Percentiles rank a stretch among this genome's conserved stretches.
phyloP scores from a whole-genome alignment of 2,329 filamentous ascomycete genomes.

The Thelonectria olida region DNA sequence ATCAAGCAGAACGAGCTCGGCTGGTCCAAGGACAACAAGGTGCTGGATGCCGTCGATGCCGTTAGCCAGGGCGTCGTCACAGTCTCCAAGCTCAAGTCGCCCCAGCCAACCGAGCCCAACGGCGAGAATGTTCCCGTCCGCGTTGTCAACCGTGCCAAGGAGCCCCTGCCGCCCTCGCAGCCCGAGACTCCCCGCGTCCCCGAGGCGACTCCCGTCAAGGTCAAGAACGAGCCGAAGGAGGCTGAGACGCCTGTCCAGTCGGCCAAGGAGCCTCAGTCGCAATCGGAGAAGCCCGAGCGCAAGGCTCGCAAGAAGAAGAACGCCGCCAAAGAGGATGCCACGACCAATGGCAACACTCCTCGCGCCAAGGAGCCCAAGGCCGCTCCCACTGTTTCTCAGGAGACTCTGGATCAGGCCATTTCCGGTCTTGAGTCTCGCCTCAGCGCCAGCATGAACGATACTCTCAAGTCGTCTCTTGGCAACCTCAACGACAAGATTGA shows the following conservation, averaged over 20 bases:
- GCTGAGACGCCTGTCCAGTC: slow-evolving; percentile 54
- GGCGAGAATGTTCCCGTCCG: slow-evolving; percentile 47
- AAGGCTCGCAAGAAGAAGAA: slow-evolving; percentile 74
- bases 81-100: slow-evolving; percentile 74
- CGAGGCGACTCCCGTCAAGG: slow-evolving; percentile 49
- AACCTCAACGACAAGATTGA: slow-evolving; percentile 70
- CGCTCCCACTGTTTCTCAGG: slow-evolving; percentile 48
- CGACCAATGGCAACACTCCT: slow-evolving; percentile 52
- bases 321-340: slow-evolving; percentile 55
- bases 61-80: slow-evolving; percentile 77
- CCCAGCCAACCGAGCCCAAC: slow-evolving; percentile 55
- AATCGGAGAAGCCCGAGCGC: slow-evolving; percentile 69
- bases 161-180: slow-evolving; percentile 42
- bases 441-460: slow-evolving; percentile 56
- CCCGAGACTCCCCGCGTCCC: slow-evolving; percentile 42
- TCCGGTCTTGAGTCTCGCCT: slow-evolving; percentile 63
- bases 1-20: slow-evolving; percentile 91
- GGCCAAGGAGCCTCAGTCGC: slow-evolving; percentile 48
- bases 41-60: slow-evolving; percentile 81
- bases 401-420: slow-evolving; percentile 64
- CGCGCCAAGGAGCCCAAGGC: slow-evolving; percentile 48
- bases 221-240: slow-evolving; percentile 58
- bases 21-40: slow-evolving; percentile 91
- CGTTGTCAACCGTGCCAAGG: slow-evolving; percentile 49
- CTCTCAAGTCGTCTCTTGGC: slow-evolving; percentile 66